phyloP scores from a whole-genome alignment of 2,329 filamentous ascomycete species.

The Herpotrichia juniperi region DNA sequence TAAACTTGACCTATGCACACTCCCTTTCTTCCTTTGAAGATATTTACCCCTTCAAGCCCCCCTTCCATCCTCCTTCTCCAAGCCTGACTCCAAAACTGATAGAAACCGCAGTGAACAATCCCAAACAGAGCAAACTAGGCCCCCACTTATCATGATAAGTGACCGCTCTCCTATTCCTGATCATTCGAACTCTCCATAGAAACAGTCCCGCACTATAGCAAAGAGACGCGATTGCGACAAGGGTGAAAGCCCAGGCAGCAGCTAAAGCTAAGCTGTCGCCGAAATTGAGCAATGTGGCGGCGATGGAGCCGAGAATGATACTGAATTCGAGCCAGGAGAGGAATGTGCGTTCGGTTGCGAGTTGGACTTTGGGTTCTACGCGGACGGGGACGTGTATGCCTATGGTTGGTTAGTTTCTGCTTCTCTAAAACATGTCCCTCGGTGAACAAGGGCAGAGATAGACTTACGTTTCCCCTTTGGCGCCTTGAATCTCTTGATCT shows the following conservation, averaged over 20 bases:
- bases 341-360: constrained; percentile 95
- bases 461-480: constrained; percentile 71
- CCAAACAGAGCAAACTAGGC: constrained; percentile 75
- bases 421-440: neutral
- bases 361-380: constrained; percentile 97
- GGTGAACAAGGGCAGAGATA: neutral
- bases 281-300: constrained; percentile 50
- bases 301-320: constrained; percentile 76
- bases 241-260: constrained; percentile 75
- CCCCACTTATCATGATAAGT: constrained; percentile 92
- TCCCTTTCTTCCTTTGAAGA: neutral
- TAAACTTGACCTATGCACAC: too few relatives aligned
- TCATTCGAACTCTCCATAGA: constrained; percentile 84
- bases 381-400: constrained; percentile 95
- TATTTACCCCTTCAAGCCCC: constrained; percentile 48
- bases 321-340: constrained; percentile 97
- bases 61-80: constrained; percentile 57
- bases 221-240: constrained; percentile 78
- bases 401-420: constrained; percentile 8
- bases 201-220: constrained; percentile 85
- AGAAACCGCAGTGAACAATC: constrained; percentile 74
- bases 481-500: constrained; percentile 65
- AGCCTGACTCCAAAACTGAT: constrained; percentile 83
- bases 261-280: constrained; percentile 43
- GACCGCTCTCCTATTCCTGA: constrained; percentile 81